Evolutionary conservation across 768 basidiomycete species (phyloP), one percentile per base, ranked within the genome.

Genomic region (Galerina marginata): DNA sequence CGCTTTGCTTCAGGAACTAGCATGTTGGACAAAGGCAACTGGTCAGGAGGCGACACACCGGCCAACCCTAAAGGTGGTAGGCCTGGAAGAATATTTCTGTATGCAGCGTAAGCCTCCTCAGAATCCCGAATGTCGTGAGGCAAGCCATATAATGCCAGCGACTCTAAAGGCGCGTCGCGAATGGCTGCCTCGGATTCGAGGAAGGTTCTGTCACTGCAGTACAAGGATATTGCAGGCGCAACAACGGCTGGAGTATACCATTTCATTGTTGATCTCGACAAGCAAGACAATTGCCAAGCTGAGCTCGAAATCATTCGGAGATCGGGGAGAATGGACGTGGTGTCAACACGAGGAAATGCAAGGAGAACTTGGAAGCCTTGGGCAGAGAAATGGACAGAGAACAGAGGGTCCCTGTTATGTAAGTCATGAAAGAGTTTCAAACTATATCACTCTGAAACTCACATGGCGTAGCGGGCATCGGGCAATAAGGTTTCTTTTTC

Each of bases 1-100:
- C 96, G 84, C 74, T 97, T 96, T 47, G 93, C 92, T 63, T 98
- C 94, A 3, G 97, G 97, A 38, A 99, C 91, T 64, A 90, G 89
- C 91, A 98, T 95, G 33, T 84, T 83, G 10, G 95, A 87, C 47
- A 82, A 75, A 2, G 95, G 95, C 7, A 94, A 76, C 69, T 97
- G 94, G 62, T 90, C 82, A 0, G 72, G 65, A 5, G 92, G 81
- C 1, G 95, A 92, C 39, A 71, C 75, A 29, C 77, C 80, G 57
- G 96, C 69, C 49, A 99, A 74, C 43, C 97, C 97, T 6, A 72
- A 66, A 5, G 87, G 81, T 2, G 89, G 79, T 16, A 95, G 67
- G 39, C 83, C 83, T 33, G 92, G 90, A 36, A 90, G 65, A 25
- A 82, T 71, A 11, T 70, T 66, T 10, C 81, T 69, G 62, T 86